Base-by-base conservation (phyloP, 1,284 basidiomycete genomes). In the Exobasidium rhododendri region DNA sequence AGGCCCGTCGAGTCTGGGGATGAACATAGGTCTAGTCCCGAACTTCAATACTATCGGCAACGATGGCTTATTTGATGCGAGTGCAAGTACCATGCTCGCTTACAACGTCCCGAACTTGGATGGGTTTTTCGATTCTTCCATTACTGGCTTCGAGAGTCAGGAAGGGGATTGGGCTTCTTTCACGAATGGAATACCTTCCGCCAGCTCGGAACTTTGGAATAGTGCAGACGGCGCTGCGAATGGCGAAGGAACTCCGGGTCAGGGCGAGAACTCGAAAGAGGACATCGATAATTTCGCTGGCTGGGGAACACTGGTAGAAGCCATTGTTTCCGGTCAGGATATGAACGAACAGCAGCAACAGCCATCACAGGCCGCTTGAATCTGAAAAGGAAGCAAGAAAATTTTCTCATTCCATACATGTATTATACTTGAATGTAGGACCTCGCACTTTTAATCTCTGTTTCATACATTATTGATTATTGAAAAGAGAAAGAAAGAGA, bases 271-370 rank as follows among this genome's bases (percentile, higher is more conserved):
- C 28, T 45, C 43, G 2, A 43, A 29, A 5, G 46, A 31, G 3
- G 45, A 5, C 30, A 17, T 14, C n/a, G 20, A 22, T 5, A 17
- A 51, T 14, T 26, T 47, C 4, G 43, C 26, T 31, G 43, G 43
- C 14, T 58, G 57, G 57, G 57, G 57, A 14, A 47, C 43, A 29
- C 45, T 58, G 26, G 45, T 58, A 29, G 57, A 58, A 20, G 57
- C 57, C 2, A 58, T 58, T 43, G 57, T 58, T 10, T 58, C 57
- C 7, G 57, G 57, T 31, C 57, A 58, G 40, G 47, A 55, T 40
- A 17, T 17, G 17, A 40, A 17, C 17, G 35, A 40, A 40, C 7
- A 40, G 35, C 17, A 7, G 7, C 35, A 40, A 17, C 17, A 40
- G 17, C 17, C 35, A 10, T 10, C 7, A 40, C 17, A 7, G 35